Conservation (phyloP, 2,329 filamentous ascomycete species). For the Penicillium glabrum region DNA sequence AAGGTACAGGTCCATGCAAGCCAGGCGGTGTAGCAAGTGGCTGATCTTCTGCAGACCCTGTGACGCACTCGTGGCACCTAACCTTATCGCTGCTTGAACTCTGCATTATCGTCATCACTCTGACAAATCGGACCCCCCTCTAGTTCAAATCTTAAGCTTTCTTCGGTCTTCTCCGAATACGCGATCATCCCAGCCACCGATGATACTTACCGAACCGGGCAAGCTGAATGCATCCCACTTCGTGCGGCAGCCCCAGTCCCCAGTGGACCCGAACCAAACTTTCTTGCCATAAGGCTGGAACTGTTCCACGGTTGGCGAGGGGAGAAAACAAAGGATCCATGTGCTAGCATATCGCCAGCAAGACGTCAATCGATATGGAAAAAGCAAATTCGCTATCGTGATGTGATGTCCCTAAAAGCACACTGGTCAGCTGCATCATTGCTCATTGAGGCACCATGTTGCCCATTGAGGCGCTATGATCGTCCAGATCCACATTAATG, state of each 20-base stretch:
- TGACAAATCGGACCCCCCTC: not conserved
- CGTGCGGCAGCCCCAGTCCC: slow-evolving; percentile 3
- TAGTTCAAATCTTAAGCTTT: not conserved
- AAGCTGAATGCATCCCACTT: not conserved
- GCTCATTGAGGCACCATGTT: not conserved
- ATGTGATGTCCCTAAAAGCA: not conserved
- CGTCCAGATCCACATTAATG: not conserved
- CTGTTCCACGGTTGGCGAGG: too few relatives aligned
- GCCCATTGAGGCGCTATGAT: not conserved
- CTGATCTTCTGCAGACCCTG: not conserved
- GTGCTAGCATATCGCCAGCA: not conserved
- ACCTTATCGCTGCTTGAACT: not conserved
- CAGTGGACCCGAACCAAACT: not conserved
- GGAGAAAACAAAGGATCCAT: not conserved
- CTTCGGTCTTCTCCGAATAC: not conserved
- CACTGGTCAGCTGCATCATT: not conserved
- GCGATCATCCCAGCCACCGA: slow-evolving; percentile 2
- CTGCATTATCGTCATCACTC: not conserved
- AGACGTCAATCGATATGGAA: not conserved
- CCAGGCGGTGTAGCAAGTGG: slow-evolving; percentile 3
- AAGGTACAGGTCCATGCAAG: not conserved
- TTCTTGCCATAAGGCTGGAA: not conserved
- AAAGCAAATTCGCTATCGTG: not conserved
- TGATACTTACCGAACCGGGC: not conserved
- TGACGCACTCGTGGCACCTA: slow-evolving; percentile 9